Conservation (phyloP, 306 rosid genomes). For the Pterocarpus macrocarpus region DNA sequence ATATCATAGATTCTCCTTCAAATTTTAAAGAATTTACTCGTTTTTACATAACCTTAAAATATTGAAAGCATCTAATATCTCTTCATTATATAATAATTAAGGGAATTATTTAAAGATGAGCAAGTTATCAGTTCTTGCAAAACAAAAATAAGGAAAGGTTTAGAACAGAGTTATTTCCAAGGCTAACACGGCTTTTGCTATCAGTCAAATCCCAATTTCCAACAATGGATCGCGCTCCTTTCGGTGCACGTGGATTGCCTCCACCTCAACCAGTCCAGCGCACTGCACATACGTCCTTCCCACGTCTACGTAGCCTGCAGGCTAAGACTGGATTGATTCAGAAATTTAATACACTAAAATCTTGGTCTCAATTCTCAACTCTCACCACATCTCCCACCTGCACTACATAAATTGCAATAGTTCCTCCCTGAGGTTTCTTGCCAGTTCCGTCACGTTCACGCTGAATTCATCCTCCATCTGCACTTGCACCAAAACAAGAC, state of each 20-base stretch:
- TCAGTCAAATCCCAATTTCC: neutral
- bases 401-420: constrained; percentile 50
- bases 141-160: too few species aligned
- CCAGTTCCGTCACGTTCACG: constrained; percentile 58
- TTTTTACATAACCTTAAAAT: too few species aligned
- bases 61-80: too few species aligned
- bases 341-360: constrained; percentile 12
- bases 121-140: too few species aligned
- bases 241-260: neutral
- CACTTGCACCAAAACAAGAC: neutral
- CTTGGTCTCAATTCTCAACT: too few species aligned
- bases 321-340: neutral
- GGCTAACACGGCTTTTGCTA: neutral
- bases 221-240: neutral
- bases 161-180: too few species aligned
- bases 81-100: too few species aligned
- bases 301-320: neutral
- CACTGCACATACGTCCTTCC: neutral
- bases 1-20: too few species aligned
- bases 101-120: too few species aligned
- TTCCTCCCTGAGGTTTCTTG: constrained; percentile 51
- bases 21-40: too few species aligned
- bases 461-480: constrained; percentile 70
- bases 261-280: neutral
- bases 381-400: neutral